Base-by-base conservation (phyloP, 306 rosid genomes). In the Trifolium fragiferum region DNA sequence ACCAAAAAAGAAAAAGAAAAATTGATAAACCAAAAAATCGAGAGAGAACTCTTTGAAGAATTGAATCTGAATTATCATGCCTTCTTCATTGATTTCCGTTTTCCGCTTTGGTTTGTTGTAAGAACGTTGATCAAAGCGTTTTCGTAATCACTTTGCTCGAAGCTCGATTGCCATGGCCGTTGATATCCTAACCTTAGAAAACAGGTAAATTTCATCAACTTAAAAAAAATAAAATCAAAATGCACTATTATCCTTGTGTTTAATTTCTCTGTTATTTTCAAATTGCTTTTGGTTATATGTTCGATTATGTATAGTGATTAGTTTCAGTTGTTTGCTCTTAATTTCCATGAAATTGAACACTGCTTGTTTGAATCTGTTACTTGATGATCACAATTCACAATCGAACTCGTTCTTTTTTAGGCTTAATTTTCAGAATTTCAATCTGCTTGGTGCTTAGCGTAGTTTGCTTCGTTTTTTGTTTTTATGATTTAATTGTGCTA, bases 141-240 rank as follows among this genome's bases (percentile, higher is more conserved):
- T 54, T 3, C 30, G 54, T 73, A 50, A 71, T 70, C 74, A 55
- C 67, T 66, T 11, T 44, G 41, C 46, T 66, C 58, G 23, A 66
- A 80, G 74, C 60, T 68, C 75, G 27, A 44, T 62, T 67, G 77
- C 84, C 86, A 90, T 90, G 96, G 76, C 77, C 37, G 47, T 80
- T 57, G 85, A 80, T 75, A 77, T 90, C 80, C 23, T 73, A 41
- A 73, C 85, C 59, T 76, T 88, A 76, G 82, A 81, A 82, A 81
- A 86, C 72, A 86, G 90, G 96, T 85, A 43, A 70, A 35, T 67
- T 65, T 44, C 60, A 35, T 57, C 74, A 44, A 23, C 65, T 76
- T 55, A n/a, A 65, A 37, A 16, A n/a, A n/a, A n/a, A n/a, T n/a
- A n/a, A n/a, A 12, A 23, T 55, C 54, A 15, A 69, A 81, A 41